Conservation (phyloP, 1,284 basidiomycete genomes). For the Tilletia indica region DNA sequence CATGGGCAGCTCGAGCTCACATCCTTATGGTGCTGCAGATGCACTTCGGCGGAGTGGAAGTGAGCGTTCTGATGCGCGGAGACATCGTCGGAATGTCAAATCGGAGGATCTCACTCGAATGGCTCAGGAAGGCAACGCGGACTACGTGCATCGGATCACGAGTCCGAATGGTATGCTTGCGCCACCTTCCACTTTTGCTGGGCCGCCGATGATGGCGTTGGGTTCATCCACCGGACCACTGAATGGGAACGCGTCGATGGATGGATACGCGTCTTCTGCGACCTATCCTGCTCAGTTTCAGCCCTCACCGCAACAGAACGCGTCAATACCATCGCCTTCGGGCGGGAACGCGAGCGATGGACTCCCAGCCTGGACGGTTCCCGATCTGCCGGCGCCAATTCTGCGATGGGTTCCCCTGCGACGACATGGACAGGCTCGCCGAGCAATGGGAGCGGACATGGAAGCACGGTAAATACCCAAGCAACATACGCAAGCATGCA, state of each 20-base stretch:
- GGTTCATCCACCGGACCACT: conserved; percentile 19
- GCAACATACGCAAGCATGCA: background rate
- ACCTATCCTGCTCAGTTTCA: background rate
- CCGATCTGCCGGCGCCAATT: background rate
- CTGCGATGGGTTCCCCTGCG: background rate
- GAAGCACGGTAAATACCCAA: conserved; percentile 33
- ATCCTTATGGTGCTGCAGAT: conserved; percentile 4
- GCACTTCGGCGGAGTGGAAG: conserved; percentile 1
- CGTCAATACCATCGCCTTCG: background rate
- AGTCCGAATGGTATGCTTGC: conserved; percentile 44
- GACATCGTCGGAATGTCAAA: conserved; percentile 37
- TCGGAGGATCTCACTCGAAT: conserved; percentile 43
- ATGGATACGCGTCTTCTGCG: background rate
- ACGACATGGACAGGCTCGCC: conserved; percentile 7
- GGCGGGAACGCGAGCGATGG: conserved; percentile 5
- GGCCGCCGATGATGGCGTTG: background rate
- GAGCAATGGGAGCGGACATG: conserved; percentile 33
- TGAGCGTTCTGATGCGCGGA: conserved; percentile 19
- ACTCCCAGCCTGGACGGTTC: conserved; percentile 14
- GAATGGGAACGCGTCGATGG: too few relatives aligned
- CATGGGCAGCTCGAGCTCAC: background rate
- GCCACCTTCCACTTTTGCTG: conserved; percentile 29
- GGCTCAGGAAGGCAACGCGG: conserved; percentile 32
- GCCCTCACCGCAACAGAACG: background rate
- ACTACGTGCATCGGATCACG: conserved; percentile 43